A percentile compares a stretch with the other conserved stretches of the same genome.
phyloP scores from a whole-genome alignment of 306 rosid species.

The Fragaria iinumae region DNA sequence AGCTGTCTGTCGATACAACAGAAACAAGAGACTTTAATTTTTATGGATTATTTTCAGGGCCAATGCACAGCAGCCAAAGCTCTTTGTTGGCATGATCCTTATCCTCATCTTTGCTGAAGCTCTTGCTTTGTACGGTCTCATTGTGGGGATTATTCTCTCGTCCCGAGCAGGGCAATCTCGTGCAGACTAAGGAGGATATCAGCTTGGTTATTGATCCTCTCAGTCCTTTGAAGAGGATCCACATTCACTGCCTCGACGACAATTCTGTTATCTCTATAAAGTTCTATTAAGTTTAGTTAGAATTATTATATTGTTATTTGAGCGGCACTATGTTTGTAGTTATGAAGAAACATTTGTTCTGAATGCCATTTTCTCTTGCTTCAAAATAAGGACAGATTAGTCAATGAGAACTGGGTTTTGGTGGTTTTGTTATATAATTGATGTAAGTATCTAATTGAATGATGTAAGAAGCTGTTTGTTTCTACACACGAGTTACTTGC shows the following conservation, averaged over 20 bases:
- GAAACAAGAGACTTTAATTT: too few species aligned
- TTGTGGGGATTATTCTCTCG: conserved; percentile 82
- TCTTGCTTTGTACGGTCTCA: conserved; percentile 78
- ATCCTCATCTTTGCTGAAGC: conserved; percentile 78
- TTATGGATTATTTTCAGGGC: conserved; percentile 47
- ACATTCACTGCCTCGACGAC: background rate
- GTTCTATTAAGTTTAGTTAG: background rate
- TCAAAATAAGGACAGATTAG: conserved; percentile 15
- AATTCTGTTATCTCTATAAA: conserved; percentile 16
- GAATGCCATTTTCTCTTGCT: conserved; percentile 2
- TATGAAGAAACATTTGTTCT: conserved; percentile 6
- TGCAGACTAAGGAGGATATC: conserved; percentile 42
- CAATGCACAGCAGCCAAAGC: conserved; percentile 86
- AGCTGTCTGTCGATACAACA: too few species aligned
- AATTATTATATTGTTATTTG: conserved; percentile 3
- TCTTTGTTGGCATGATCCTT: conserved; percentile 81
- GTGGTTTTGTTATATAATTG: background rate
- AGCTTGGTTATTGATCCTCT: conserved; percentile 6
- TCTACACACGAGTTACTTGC: background rate
- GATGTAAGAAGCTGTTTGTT: background rate
- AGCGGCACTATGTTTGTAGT: conserved; percentile 4
- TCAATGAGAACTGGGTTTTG: conserved; percentile 4
- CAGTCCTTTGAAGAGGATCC: background rate
- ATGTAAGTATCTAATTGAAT: background rate
- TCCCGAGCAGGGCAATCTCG: conserved; percentile 82